Conservation (phyloP, 352 stramenopile species). For the Chrysophaeum taylorii region DNA sequence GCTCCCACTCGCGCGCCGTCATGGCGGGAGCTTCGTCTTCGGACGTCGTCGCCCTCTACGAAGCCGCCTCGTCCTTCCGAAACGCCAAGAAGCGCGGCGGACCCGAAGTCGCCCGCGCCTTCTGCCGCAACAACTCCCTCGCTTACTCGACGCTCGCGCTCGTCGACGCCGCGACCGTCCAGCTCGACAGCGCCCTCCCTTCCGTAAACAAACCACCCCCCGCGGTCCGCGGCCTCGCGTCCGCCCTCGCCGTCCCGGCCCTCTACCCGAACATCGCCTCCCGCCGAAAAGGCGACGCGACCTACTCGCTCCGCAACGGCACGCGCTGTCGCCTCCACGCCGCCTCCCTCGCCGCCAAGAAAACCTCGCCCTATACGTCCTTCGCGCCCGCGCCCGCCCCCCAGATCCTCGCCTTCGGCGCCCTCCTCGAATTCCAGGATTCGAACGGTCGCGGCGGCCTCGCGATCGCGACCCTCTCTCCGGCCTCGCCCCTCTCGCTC, state of each 20-base stretch:
- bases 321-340: neutral
- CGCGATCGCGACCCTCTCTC: too few species aligned
- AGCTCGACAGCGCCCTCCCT: neutral
- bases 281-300: neutral
- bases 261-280: conserved; percentile 12
- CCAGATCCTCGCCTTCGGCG: neutral
- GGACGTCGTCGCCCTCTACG: neutral
- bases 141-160: neutral
- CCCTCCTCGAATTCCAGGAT: neutral
- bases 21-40: neutral
- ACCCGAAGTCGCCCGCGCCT: neutral
- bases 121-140: neutral
- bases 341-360: neutral
- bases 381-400: too few species aligned
- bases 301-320: neutral
- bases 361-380: neutral
- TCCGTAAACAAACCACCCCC: too few species aligned
- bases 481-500: too few species aligned
- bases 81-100: neutral
- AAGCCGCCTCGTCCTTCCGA: neutral
- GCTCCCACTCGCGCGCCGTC: too few species aligned
- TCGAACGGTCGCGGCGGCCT: too few species aligned
- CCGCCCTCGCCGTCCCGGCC: neutral
- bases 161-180: neutral
- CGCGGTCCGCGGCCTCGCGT: neutral